Percentiles rank a stretch among this genome's conserved stretches.
Evolutionary conservation across 257 asterid species (phyloP).

Genomic region (Primulina tabacum): DNA sequence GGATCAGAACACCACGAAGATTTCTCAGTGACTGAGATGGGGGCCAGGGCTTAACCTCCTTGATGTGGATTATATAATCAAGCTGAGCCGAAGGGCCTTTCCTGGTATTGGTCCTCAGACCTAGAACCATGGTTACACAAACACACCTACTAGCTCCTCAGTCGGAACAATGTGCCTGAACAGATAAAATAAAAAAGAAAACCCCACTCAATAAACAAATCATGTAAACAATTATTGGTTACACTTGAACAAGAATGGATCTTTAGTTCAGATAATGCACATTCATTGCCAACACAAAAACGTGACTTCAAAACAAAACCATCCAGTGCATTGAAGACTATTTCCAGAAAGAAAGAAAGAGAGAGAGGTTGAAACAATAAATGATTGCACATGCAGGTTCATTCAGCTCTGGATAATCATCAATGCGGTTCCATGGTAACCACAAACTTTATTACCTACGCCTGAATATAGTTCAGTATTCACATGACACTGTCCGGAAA

Average conservation of each 20-base stretch:
- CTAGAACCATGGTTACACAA: slow-evolving; percentile 53
- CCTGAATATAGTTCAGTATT: background rate
- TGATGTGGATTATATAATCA: slow-evolving; percentile 54
- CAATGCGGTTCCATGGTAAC: slow-evolving; percentile 23
- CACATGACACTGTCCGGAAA: background rate
- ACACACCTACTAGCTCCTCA: slow-evolving; percentile 16
- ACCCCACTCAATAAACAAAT: slow-evolving; percentile 18
- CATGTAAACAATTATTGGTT: slow-evolving; percentile 12
- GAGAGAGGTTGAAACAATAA: slow-evolving; percentile 16
- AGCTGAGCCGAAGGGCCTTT: slow-evolving; percentile 50
- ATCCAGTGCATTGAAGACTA: background rate
- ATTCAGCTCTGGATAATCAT: slow-evolving; percentile 24
- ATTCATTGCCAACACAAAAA: background rate
- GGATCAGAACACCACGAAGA: slow-evolving; percentile 55
- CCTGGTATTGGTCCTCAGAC: slow-evolving; percentile 52
- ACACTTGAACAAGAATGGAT: background rate
- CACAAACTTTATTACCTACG: slow-evolving; percentile 5
- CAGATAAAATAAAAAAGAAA: slow-evolving; percentile 1
- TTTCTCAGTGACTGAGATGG: slow-evolving; percentile 71
- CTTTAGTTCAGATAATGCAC: background rate
- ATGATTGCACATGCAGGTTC: slow-evolving; percentile 26
- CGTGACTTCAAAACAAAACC: background rate
- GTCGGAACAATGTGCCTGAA: slow-evolving; percentile 24
- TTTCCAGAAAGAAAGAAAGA: background rate
- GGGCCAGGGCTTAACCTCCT: slow-evolving; percentile 88